phyloP scores from a whole-genome alignment of 306 rosid genomes.

The Psophocarpus tetragonolobus region DNA sequence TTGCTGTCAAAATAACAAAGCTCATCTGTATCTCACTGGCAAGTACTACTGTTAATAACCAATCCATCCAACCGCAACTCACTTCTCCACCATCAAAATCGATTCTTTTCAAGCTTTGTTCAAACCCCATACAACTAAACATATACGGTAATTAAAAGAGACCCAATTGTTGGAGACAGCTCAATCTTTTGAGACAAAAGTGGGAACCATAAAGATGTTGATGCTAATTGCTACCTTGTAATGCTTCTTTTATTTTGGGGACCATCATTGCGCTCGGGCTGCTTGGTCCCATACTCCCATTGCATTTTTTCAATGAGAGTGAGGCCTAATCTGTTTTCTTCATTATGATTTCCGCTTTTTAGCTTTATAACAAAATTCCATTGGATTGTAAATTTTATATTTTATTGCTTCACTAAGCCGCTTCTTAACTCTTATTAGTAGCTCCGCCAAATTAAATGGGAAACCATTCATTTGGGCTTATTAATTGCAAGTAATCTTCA shows the following conservation, averaged over 20 bases:
- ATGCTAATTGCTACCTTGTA: constrained; percentile 38
- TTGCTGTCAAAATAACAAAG: too few relatives aligned
- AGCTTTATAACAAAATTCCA: constrained; percentile 16
- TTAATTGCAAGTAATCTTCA: constrained; percentile 20
- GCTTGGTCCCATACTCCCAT: constrained; percentile 44
- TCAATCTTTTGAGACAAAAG: constrained; percentile 41
- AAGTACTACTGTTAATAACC: background rate
- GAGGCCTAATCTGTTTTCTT: constrained; percentile 47
- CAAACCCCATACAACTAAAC: background rate
- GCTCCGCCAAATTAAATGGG: constrained; percentile 24
- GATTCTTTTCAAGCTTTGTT: background rate
- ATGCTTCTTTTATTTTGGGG: constrained; percentile 26
- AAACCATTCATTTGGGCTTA: constrained; percentile 31
- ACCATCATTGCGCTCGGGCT: constrained; percentile 31
- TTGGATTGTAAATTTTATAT: background rate
- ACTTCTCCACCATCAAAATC: constrained; percentile 3
- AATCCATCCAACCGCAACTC: background rate
- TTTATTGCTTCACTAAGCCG: background rate
- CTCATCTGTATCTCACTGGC: background rate
- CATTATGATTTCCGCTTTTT: constrained; percentile 41
- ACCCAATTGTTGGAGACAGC: constrained; percentile 38
- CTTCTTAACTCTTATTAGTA: background rate
- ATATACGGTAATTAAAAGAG: background rate
- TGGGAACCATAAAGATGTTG: constrained; percentile 48
- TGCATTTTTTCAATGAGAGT: constrained; percentile 42